Evolutionary conservation across 2,329 filamentous ascomycete species (phyloP), one percentile per base, ranked within the genome.

Genomic region (Botrytis medusae): DNA sequence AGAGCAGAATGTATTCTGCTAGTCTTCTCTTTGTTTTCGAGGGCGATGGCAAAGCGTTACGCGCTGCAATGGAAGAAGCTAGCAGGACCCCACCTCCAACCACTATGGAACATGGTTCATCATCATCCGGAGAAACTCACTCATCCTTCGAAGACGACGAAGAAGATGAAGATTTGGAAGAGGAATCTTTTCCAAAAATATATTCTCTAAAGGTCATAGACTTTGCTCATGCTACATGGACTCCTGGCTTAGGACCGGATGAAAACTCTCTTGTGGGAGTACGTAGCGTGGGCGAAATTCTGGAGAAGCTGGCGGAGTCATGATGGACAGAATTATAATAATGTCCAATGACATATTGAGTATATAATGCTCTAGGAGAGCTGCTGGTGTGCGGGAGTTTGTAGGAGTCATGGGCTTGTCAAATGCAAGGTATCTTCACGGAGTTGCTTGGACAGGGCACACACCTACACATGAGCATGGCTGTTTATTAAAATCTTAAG

Each of bases 121-220:
- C 79, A 5, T 67, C 82, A 82, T 72, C 70, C 32, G 70, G 62
- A 46, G 70, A 72, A 18, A 72, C 61, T 40, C 62, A 42, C 9
- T 72, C 40, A 44, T 67, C 63, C 16, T 72, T 59, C 12, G 32
- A 82, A 83, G 46, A 83, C 0, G 80, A 82, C 85, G 85, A 90
- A 1, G 87, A 83, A 0, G 80, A 82, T 85, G 85, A 84, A 2
- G 87, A 89, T 0, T 87, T 90, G 2, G 87, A 89, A 4, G 84
- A 86, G 63, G 85, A 87, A 69, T 80, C 84, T 74, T 80, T 82
- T 18, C 92, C 92, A 0, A 91, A 91, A 78, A 88, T 97, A 61
- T 93, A 92, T 79, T 88, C 90, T 20, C 86, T 98, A 68, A 96
- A 95, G 80, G 86, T 99, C 76, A 99, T 99, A 78, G 96, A 99